Percentiles rank a stretch among this genome's conserved stretches.
Evolutionary conservation across 805 yeast genomes (phyloP).

Genomic region (Ogataea pilisensis): DNA sequence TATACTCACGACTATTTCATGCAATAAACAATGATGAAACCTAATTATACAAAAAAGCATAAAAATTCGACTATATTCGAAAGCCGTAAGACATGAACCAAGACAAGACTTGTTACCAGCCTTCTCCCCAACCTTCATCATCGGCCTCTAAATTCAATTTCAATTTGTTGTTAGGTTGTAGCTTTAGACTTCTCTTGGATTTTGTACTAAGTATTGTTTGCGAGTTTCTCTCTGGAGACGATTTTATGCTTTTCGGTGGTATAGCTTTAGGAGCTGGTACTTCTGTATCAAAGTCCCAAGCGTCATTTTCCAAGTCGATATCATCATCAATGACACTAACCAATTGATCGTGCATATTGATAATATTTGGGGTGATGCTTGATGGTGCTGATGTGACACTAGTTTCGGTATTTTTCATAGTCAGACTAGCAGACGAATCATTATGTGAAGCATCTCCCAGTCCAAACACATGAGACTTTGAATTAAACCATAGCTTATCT

Average conservation of each 20-base stretch:
- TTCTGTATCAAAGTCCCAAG: slow-evolving; percentile 29
- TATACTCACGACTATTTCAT: no score
- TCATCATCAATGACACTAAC: slow-evolving; percentile 13
- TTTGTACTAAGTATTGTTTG: slow-evolving; percentile 1
- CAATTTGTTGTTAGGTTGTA: slow-evolving; percentile 29
- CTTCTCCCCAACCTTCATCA: slow-evolving; percentile 44
- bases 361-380: neutral
- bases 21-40: no score
- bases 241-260: no score
- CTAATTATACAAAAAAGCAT: no score
- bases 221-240: neutral
- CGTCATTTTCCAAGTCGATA: slow-evolving; percentile 24
- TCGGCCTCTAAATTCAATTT: slow-evolving; percentile 32
- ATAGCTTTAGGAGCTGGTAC: no score
- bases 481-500: slow-evolving; percentile 19
- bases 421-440: slow-evolving; percentile 15
- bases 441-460: slow-evolving; percentile 13
- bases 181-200: slow-evolving; percentile 15
- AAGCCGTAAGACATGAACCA: no score
- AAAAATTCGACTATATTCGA: no score
- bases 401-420: slow-evolving; percentile 15
- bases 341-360: neutral
- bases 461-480: slow-evolving; percentile 15
- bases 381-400: slow-evolving; percentile 2
- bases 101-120: no score